phyloP scores from a whole-genome alignment of 2,329 filamentous ascomycete species.

The Thielaviopsis musarum region DNA sequence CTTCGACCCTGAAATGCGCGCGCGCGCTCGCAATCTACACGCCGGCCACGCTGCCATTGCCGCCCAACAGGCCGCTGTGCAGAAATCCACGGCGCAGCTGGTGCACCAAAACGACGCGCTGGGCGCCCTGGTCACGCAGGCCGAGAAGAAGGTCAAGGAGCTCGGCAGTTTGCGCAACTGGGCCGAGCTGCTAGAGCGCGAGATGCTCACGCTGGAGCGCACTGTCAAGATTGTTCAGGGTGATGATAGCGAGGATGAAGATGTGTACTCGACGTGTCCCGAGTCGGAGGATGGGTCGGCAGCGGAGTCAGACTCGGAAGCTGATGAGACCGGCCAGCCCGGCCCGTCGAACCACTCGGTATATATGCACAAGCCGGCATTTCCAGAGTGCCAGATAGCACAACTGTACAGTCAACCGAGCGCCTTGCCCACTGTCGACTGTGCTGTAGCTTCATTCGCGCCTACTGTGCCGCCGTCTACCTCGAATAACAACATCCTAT shows the following conservation, averaged over 20 bases:
- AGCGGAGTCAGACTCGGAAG: neutral
- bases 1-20: slow-evolving; percentile 50
- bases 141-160: slow-evolving; percentile 53
- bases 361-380: neutral
- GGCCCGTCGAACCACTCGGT: neutral
- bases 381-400: neutral
- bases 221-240: slow-evolving; percentile 32
- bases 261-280: neutral
- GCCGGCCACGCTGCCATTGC: slow-evolving; percentile 47
- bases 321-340: neutral
- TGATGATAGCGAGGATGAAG: slow-evolving; percentile 9
- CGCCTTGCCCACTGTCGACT: neutral
- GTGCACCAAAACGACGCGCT: slow-evolving; percentile 48
- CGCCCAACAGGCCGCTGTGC: slow-evolving; percentile 50
- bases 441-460: neutral
- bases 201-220: slow-evolving; percentile 48
- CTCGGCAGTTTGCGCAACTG: slow-evolving; percentile 73
- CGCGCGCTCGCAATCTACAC: slow-evolving; percentile 53
- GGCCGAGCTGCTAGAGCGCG: slow-evolving; percentile 63
- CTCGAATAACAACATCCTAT: neutral
- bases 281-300: neutral
- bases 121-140: slow-evolving; percentile 44
- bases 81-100: slow-evolving; percentile 40
- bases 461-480: neutral
- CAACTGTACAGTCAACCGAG: neutral